These are phyloP conservation scores for Verbascum thapsus DNA, from an alignment of 257 asterid species.

Conservation along the genomic window DNA sequence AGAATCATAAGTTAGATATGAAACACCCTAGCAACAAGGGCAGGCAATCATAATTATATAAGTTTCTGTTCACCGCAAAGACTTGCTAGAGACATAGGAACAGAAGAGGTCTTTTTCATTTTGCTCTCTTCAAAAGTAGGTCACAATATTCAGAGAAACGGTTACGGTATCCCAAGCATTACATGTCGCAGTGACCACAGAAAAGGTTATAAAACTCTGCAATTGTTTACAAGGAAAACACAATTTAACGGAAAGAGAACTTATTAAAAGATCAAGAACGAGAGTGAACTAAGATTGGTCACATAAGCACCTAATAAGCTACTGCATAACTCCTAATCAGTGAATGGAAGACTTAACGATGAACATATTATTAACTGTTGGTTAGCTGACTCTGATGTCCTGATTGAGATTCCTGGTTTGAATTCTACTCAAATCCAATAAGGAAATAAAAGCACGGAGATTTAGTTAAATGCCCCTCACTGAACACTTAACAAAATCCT, in stretches of 20 bases:
- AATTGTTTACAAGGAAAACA: neutral
- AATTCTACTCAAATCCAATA: neutral
- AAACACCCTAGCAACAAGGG: neutral
- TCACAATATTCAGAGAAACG: slow-evolving; percentile 13
- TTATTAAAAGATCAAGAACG: slow-evolving; percentile 1
- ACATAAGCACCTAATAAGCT: slow-evolving; percentile 3
- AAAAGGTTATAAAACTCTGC: slow-evolving; percentile 7
- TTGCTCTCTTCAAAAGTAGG: neutral
- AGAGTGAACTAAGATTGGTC: slow-evolving; percentile 3
- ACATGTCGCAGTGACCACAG: neutral
- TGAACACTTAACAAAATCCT: neutral
- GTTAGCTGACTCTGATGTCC: neutral
- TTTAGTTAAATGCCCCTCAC: neutral
- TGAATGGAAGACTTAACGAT: neutral
- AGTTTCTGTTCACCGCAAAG: neutral
- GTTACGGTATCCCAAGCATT: neutral
- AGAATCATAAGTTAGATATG: neutral
- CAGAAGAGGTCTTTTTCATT: neutral
- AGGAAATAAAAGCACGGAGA: neutral
- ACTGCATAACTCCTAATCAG: slow-evolving; percentile 1
- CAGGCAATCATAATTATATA: neutral
- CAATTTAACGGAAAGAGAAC: neutral
- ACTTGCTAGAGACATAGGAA: neutral
- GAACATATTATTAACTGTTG: neutral
- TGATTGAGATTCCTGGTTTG: neutral